Evolutionary conservation across 2,329 filamentous ascomycete species (phyloP), one percentile per base, ranked within the genome.

Genomic region (Fusarium mangiferae): DNA sequence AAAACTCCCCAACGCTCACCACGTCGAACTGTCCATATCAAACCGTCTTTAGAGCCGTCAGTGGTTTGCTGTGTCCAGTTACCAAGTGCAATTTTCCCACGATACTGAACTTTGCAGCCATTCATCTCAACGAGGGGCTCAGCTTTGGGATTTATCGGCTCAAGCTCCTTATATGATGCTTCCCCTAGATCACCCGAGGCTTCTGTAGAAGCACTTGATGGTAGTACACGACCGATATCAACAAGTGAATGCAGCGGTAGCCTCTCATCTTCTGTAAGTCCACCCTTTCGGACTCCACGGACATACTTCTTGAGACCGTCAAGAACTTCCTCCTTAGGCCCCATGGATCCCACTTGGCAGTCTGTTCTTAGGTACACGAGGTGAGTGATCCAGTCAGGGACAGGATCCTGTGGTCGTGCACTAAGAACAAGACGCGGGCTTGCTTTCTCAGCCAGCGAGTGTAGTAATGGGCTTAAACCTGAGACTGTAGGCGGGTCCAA

Each of bases 1-100:
- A 99, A 96, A 24, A 98, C 89, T 7, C 94, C 96, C 93, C 95
- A 98, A 71, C 95, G 90, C 80, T 98, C 91, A 30, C 96, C 95
- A 58, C 92, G 90, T 44, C 91, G 90, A 30, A 98, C 91, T 1
- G 89, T 93, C 94, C 96, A 98, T 79, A 92, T 88, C 11, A 98
- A 85, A 0, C 96, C 96, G 3, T 88, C 81, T 24, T 83, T 74
- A 52, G 84, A 76, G 0, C 88, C 88, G 7, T 88, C 76, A 18
- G 87, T 80, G 4, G 78, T 82, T n/a, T 86, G 78, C 81, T 94
- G 89, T 20, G 85, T 84, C 95, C 95, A 98, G 80, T 93, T 92
- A 7, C 96, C 95, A 1, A 99, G 87, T 1, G 93, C 94, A 8
- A 91, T 84, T 76, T 94, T 95, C 73, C 89, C 86, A 35, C 93